Conservation (phyloP, 176 grass and related monocot species). For the Chrysopogon serrulatus region DNA sequence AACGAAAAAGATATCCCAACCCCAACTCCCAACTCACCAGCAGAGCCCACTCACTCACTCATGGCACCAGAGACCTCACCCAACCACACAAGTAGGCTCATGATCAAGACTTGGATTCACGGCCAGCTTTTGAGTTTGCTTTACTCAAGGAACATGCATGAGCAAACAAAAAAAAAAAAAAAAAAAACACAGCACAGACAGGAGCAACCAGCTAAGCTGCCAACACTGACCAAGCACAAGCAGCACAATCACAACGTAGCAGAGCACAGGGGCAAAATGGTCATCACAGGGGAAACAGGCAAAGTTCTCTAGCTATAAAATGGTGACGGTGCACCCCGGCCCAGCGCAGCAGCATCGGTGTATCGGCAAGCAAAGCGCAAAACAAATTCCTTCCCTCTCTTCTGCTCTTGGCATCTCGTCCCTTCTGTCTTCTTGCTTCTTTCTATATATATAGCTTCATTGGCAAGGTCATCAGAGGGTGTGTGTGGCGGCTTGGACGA, state of each 20-base stretch:
- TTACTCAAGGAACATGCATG: slow-evolving; percentile 50
- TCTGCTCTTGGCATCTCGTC: slow-evolving; percentile 32
- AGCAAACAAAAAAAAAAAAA: no score
- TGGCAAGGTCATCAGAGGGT: neutral
- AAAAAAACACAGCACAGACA: slow-evolving; percentile 3
- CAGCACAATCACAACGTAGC: neutral
- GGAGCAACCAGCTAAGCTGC: neutral
- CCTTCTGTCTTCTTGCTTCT: neutral
- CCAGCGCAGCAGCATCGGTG: slow-evolving; percentile 2
- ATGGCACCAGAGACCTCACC: neutral
- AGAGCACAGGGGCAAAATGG: slow-evolving; percentile 10
- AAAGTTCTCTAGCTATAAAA: slow-evolving; percentile 29
- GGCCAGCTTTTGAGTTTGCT: slow-evolving; percentile 68
- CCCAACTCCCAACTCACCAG: slow-evolving; percentile 14
- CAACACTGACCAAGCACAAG: neutral
- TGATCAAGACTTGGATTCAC: slow-evolving; percentile 60
- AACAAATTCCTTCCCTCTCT: slow-evolving; percentile 36
- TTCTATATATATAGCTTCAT: neutral
- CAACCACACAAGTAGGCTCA: slow-evolving; percentile 41
- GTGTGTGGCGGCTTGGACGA: neutral
- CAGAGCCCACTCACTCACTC: slow-evolving; percentile 19
- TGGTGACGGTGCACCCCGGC: neutral
- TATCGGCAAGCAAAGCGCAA: neutral
- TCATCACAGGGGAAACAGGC: neutral
- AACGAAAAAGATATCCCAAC: slow-evolving; percentile 33